A percentile compares a stretch with the other conserved stretches of the same genome.
Conservation (phyloP, 208 protist species). For the Balamuthia mandrillaris region DNA sequence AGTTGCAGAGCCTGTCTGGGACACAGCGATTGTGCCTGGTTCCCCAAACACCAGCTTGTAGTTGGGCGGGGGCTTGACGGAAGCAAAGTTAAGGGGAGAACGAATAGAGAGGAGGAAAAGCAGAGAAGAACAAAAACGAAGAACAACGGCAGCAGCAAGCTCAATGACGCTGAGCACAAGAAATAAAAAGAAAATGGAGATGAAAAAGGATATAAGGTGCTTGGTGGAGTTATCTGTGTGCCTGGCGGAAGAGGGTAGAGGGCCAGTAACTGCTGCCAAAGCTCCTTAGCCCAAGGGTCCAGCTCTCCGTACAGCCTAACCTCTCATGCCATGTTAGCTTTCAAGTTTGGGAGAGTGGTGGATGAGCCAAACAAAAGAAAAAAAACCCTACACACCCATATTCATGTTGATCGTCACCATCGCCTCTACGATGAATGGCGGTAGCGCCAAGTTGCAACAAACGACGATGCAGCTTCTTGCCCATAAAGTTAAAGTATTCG, state of each 20-base stretch:
- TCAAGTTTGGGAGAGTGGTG: not conserved
- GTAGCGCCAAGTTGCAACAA: constrained; percentile 59
- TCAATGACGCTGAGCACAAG: too few species aligned
- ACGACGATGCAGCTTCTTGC: constrained; percentile 63
- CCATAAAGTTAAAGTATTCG: constrained; percentile 67
- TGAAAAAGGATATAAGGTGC: too few species aligned
- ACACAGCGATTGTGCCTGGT: not conserved
- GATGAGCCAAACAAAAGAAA: not conserved
- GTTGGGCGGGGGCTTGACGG: not conserved
- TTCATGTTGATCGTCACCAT: constrained; percentile 75
- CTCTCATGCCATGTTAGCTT: not conserved
- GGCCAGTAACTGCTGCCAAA: constrained; percentile 45
- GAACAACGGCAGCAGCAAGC: too few species aligned
- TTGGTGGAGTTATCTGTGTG: too few species aligned
- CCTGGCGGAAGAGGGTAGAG: not conserved
- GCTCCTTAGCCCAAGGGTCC: constrained; percentile 48
- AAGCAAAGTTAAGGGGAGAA: too few species aligned
- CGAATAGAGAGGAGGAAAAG: too few species aligned
- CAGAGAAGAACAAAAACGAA: too few species aligned
- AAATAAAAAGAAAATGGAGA: too few species aligned
- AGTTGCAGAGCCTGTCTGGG: not conserved
- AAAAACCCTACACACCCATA: not conserved
- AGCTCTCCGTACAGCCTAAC: constrained; percentile 47
- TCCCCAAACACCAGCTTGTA: not conserved
- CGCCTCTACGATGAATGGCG: constrained; percentile 45